Conservation (phyloP, 495 filamentous ascomycete genomes). For the Podospora didyma region DNA sequence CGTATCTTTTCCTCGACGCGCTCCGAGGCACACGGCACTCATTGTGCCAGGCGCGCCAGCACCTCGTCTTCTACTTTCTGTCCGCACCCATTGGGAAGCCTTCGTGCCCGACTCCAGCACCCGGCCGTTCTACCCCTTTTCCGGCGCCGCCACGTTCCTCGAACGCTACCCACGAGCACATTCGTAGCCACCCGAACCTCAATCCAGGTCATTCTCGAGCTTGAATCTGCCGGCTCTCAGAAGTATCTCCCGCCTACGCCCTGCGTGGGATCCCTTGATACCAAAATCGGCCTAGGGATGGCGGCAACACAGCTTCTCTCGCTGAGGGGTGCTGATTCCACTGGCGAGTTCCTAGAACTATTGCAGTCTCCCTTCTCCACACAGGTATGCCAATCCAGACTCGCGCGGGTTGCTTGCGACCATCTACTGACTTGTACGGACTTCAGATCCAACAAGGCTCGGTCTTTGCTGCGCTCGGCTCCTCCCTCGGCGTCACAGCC, state of each 20-base stretch:
- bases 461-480: conserved; percentile 74
- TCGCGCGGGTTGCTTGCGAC: not conserved
- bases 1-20: not conserved
- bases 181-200: too few species aligned
- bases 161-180: not conserved
- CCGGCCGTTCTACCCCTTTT: not conserved
- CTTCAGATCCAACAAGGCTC: conserved; percentile 38
- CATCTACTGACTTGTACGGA: not conserved
- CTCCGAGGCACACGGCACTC: not conserved
- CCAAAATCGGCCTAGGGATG: conserved; percentile 5
- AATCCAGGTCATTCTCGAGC: not conserved
- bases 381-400: conserved; percentile 29
- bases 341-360: conserved; percentile 36
- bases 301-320: conserved; percentile 15
- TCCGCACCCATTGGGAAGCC: too few species aligned
- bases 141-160: not conserved
- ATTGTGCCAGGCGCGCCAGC: not conserved
- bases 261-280: conserved; percentile 5
- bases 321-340: conserved; percentile 24
- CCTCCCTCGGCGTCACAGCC: conserved; percentile 70
- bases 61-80: not conserved
- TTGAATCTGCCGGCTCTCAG: not conserved
- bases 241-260: conserved; percentile 8
- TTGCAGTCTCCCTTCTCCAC: conserved; percentile 46
- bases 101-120: too few species aligned